Evolutionary conservation across 2,329 filamentous ascomycete genomes (phyloP), one percentile per base, ranked within the genome.

Genomic region (Fusarium verrucosum): DNA sequence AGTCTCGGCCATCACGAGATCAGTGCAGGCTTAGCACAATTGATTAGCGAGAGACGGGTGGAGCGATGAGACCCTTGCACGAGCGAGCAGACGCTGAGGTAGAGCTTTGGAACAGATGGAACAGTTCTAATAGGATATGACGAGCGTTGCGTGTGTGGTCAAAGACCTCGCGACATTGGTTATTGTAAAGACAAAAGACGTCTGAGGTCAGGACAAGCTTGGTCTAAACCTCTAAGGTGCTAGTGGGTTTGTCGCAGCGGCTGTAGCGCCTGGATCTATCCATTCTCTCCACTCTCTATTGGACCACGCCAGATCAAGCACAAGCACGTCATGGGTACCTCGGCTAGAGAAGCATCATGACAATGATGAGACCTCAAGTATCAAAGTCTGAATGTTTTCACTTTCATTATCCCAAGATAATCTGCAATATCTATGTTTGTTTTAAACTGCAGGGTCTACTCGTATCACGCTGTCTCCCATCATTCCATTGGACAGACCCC

Each of bases 121-220:
- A 20, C 17, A 26, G 22, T 35, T 23, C n/a, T 40, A 25, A 14
- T 16, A 22, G 30, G n/a, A 30, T 41, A 26, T 23, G 33, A 16
- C 41, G 23, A 17, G n/a, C 14, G 36, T 23, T 50, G 28, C 11
- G 36, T 26, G 38, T 32, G 14, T 7, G 22, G 35, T 23, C 9
- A 11, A 28, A 19, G 50, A 46, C 35, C 36, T 30, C 5, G 30
- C n/a, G 51, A 28, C 19, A 41, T 32, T 20, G 5, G 20, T 28
- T 40, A 50, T 38, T 44, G 46, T 20, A 25, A 41, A 28, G 33
- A 19, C 17, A 38, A 64, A 56, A 36, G 30, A 42, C n/a, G 32
- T 10, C 50, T 49, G 46, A 58, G 36, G 46, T 58, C 26, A 33
- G 16, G 52, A 54, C 50, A 56, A 62, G 57, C 50, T 61, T 35